Percentiles rank a stretch among this genome's conserved stretches.
Conservation (phyloP, 1,284 basidiomycete genomes). For the Ustilago esculenta region DNA sequence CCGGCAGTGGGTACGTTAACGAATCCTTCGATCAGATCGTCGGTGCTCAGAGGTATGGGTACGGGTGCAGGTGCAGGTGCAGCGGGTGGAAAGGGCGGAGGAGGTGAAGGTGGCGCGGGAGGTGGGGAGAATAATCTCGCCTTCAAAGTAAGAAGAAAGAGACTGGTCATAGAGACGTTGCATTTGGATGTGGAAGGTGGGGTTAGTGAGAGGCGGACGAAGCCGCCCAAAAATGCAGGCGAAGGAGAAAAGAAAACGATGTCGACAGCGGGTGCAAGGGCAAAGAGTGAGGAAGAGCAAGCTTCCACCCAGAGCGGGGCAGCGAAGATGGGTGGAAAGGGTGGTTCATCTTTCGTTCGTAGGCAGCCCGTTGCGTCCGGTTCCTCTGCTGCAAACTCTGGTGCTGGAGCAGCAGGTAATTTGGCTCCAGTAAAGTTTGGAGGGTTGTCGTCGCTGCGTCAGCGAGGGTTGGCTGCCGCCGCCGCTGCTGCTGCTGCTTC, state of each 20-base stretch:
- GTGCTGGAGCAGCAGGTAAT: not conserved
- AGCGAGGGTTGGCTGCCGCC: constrained; percentile 29
- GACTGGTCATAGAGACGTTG: constrained; percentile 88
- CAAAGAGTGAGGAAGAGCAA: not conserved
- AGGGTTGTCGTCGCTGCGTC: constrained; percentile 29
- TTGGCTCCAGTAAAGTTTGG: constrained; percentile 15
- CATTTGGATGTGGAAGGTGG: constrained; percentile 93
- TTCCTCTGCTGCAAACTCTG: not conserved
- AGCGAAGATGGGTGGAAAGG: not conserved
- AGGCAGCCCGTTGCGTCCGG: constrained; percentile 1
- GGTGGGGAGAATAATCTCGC: constrained; percentile 85
- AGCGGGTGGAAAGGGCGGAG: constrained; percentile 8
- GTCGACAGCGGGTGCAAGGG: not conserved
- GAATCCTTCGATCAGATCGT: constrained; percentile 51
- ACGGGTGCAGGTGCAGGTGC: constrained; percentile 23
- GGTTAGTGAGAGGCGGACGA: constrained; percentile 75
- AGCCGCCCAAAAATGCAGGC: constrained; percentile 36
- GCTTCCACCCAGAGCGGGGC: not conserved
- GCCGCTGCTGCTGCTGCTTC: constrained; percentile 6
- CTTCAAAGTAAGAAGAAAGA: constrained; percentile 88
- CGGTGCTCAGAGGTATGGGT: constrained; percentile 60
- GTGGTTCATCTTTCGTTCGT: constrained; percentile 6
- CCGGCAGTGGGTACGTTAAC: constrained; percentile 54
- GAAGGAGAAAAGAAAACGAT: not conserved
- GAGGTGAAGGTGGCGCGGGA: constrained; percentile 71